Evolutionary conservation across 805 yeast genomes (phyloP), one percentile per base, ranked within the genome.

Genomic region (Pichia phayaonensis): DNA sequence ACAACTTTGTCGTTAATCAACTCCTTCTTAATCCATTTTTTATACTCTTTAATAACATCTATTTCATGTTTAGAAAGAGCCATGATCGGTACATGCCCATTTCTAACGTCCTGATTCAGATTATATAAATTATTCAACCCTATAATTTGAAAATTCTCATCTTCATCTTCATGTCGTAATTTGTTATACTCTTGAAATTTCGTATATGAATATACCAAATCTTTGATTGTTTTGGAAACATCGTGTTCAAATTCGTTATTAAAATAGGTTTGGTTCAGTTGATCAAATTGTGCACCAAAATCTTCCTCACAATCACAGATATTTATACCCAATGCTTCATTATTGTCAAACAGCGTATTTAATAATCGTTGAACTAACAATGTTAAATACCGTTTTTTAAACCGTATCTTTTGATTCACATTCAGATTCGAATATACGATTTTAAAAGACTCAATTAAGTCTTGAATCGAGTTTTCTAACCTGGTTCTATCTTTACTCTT

Each of bases 401-500:
- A 48, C 21, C n/a, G 29, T 20, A 39, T 7, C 15, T 27, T 27
- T 8, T 41, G 21, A 24, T n/a, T 36, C 18, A 16, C 8, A n/a
- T 13, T 18, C 15, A 46, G 12, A 8, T 15, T 10, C 22, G 10
- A 15, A 10, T 38, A 21, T 10, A 50, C n/a, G 1, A 21, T 13
- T 7, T 27, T 39, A 8, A 46, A 20, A 1, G 22, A 3, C 16
- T 29, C 15, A 4, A 10, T 11, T 7, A 50, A 16, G n/a, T 36
- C 21, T 1, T 22, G 11, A 2, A 45, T 8, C 8, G 46, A 46
- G 3, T 29, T 22, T 18, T 50, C 53, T 12, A 46, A 26, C 23
- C n/a, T 42, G 27, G 27, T 50, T 18, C 53, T 36, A 43, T 50
- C 46, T 8, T 42, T 50, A 16, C 27, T 18, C n/a, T 45, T 50